Conservation (phyloP, 2,329 filamentous ascomycete genomes). For the Ophiostoma perfectum region DNA sequence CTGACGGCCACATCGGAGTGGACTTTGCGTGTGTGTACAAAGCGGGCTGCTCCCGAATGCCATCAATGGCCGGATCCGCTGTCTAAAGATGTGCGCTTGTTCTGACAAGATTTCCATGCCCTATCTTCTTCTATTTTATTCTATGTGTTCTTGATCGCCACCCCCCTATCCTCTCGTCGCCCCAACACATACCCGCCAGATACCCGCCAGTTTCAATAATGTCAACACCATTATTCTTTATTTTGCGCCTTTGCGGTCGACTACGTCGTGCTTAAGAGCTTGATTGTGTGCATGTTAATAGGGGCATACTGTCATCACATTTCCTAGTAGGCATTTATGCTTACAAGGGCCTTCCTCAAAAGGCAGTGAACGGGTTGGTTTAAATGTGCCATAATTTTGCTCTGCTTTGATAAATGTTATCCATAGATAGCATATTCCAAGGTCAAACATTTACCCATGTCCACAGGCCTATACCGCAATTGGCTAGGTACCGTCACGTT, state of each 20-base stretch:
- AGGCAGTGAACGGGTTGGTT: too few relatives aligned
- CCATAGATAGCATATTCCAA: constrained; percentile 1
- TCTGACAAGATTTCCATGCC: background rate
- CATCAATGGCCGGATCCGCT: background rate
- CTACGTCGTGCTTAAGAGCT: too few relatives aligned
- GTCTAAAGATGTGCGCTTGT: constrained; percentile 1
- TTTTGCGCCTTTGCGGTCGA: too few relatives aligned
- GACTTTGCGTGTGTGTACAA: background rate
- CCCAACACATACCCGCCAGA: too few relatives aligned
- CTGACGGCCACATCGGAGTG: background rate
- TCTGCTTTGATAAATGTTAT: background rate
- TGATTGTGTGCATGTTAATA: too few relatives aligned
- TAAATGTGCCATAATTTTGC: too few relatives aligned
- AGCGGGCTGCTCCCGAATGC: background rate
- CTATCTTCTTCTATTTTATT: background rate
- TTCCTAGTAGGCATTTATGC: too few relatives aligned
- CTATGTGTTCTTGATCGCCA: background rate
- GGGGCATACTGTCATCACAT: too few relatives aligned
- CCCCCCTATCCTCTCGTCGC: too few relatives aligned
- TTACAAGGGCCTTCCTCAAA: too few relatives aligned
- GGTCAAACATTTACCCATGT: background rate
- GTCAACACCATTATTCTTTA: too few relatives aligned
- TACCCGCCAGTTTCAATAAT: too few relatives aligned
- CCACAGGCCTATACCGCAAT: background rate
- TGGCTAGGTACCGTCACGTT: background rate